Evolutionary conservation across 2,329 filamentous ascomycete species (phyloP).

Genomic region (Diaporthe caulivora): DNA sequence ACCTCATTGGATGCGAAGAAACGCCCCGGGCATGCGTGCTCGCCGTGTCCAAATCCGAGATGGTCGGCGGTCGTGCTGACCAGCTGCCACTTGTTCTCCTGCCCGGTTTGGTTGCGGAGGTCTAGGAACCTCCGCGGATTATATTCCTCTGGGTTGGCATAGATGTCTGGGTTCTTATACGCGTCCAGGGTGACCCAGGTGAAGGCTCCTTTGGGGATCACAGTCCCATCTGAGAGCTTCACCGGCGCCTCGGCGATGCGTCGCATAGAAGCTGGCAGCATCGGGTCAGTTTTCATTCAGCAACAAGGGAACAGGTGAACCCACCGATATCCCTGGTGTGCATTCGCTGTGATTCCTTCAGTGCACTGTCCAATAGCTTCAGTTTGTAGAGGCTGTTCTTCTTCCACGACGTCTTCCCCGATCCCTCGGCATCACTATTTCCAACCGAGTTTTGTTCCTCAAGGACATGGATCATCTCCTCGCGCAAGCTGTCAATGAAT

Average conservation of each 20-base stretch:
- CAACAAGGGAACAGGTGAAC: not conserved
- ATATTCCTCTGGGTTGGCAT: conserved; percentile 44
- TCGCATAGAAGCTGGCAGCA: conserved; percentile 37
- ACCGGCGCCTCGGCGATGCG: conserved; percentile 39
- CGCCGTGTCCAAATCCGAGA: conserved; percentile 49
- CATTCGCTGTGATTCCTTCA: conserved; percentile 55
- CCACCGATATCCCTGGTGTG: conserved; percentile 22
- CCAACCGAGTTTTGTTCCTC: conserved; percentile 32
- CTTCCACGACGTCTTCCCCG: conserved; percentile 45
- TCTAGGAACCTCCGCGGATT: conserved; percentile 47
- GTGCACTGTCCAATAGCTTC: conserved; percentile 55
- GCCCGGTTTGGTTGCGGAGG: conserved; percentile 44
- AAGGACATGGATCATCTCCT: conserved; percentile 55
- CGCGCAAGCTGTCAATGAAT: conserved; percentile 53
- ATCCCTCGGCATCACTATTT: not conserved
- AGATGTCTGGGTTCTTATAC: conserved; percentile 41
- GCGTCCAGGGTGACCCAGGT: conserved; percentile 40
- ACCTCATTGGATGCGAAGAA: conserved; percentile 51
- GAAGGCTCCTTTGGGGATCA: conserved; percentile 43
- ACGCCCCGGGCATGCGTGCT: conserved; percentile 50
- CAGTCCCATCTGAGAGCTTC: conserved; percentile 42
- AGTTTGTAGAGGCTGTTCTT: conserved; percentile 53
- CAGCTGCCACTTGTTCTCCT: conserved; percentile 33
- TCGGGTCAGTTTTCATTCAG: not conserved
- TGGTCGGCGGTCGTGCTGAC: conserved; percentile 31